Conservation (phyloP, 768 basidiomycete species). For the Mycena galericulata region DNA sequence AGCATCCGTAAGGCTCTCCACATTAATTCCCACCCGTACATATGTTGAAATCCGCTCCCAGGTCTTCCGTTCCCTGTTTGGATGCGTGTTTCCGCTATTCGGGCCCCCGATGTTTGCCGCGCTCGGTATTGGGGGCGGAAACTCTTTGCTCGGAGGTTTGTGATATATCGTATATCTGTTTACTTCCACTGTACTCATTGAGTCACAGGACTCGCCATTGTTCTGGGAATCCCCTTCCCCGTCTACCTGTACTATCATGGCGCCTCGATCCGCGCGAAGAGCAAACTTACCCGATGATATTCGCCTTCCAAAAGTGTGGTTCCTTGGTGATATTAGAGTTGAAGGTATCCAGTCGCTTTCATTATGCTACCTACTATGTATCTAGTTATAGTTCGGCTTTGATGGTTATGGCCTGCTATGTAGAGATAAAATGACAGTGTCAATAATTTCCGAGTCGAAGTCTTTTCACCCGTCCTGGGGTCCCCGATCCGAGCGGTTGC, state of each 20-base stretch:
- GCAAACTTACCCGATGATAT: too few relatives aligned
- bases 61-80: constrained; percentile 72
- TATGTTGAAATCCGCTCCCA: constrained; percentile 30
- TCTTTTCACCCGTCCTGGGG: too few relatives aligned
- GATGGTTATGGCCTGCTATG: too few relatives aligned
- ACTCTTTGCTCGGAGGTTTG: constrained; percentile 66
- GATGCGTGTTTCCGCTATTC: constrained; percentile 75
- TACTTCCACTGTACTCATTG: constrained; percentile 32
- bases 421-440: too few relatives aligned
- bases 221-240: constrained; percentile 70
- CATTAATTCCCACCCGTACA: not conserved
- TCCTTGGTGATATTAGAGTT: not conserved
- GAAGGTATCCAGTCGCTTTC: not conserved
- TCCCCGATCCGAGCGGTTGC: too few relatives aligned
- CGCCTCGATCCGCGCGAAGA: constrained; percentile 32
- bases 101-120: constrained; percentile 67
- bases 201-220: constrained; percentile 49
- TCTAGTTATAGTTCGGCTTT: too few relatives aligned
- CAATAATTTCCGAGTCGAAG: too few relatives aligned
- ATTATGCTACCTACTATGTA: not conserved
- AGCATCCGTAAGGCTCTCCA: constrained; percentile 57
- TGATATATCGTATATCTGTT: constrained; percentile 13
- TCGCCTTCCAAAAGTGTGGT: not conserved
- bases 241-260: constrained; percentile 61
- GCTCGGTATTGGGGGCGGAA: constrained; percentile 69